Evolutionary conservation across 768 basidiomycete species (phyloP), one percentile per base, ranked within the genome.

Genomic region (Tubosaeta brunneosetosa): DNA sequence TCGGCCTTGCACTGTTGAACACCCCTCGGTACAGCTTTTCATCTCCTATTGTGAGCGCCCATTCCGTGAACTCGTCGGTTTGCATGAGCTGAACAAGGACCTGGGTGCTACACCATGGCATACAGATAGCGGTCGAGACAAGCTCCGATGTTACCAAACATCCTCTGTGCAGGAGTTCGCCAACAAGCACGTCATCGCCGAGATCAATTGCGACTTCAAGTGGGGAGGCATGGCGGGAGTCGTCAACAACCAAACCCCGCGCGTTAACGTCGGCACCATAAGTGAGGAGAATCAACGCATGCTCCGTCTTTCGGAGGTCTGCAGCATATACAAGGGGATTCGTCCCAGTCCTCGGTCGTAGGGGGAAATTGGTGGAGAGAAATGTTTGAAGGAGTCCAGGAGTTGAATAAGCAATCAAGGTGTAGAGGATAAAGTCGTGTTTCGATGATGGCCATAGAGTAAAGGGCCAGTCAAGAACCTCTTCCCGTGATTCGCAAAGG

Each of bases 321-420:
- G 52, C 33, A 12, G 52, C 56, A 33, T 59, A 59, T 16, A 59
- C 27, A 1, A 59, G 50, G 0, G 58, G 53, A 4, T 44, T 55
- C 2, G 55, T 61, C n/a, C 54, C 37, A 3, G n/a, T 17, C 7
- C 50, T 51, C 17, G 44, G 37, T 3, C 38, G 32, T 14, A 51
- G 1, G 6, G 13, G 27, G 14, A 0, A 14, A 17, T n/a, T 0
- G 29, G 6, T 29, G 29, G 41, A 36, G 3, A 53, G 29, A 22
- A 49, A 53, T 14, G 47, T n/a, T 13, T 12, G 47, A 22, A 53
- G 22, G 9, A 53, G 36, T 10, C 9, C 33, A 9, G 13, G 6
- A 2, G 52, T 7, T 22, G 42, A 43, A 47, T 53, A 42, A 25
- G 52, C 47, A 3, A 53, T 44, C 29, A 53, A 38, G 1, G 32